A percentile compares a stretch with the other conserved stretches of the same genome.
phyloP scores from a whole-genome alignment of 352 stramenopile genomes.

The Aphanomyces euteiches region DNA sequence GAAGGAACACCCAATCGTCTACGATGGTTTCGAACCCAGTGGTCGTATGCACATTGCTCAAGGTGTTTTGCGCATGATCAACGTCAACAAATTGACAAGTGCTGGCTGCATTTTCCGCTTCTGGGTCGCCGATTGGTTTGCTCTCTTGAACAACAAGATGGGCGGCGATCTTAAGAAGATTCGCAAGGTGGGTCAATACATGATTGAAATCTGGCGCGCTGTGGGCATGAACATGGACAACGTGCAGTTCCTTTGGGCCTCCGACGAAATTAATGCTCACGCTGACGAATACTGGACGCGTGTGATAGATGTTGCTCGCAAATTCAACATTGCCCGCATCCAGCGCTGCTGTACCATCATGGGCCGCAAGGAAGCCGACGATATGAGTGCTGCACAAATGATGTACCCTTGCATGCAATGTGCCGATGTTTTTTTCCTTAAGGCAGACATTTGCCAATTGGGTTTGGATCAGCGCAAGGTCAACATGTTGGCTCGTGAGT shows the following conservation, averaged over 20 bases:
- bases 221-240: constrained; percentile 98
- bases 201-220: constrained; percentile 99
- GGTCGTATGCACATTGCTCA: constrained; percentile 99
- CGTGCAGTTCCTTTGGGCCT: constrained; percentile 99
- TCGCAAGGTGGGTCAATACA: constrained; percentile 92
- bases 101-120: constrained; percentile 97
- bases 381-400: constrained; percentile 93
- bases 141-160: constrained; percentile 99
- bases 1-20: constrained; percentile 88
- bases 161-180: constrained; percentile 97
- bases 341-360: constrained; percentile 99
- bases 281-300: constrained; percentile 90
- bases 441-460: constrained; percentile 99
- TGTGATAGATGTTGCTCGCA: constrained; percentile 92
- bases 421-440: constrained; percentile 99
- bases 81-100: constrained; percentile 93
- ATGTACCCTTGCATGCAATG: constrained; percentile 99
- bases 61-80: constrained; percentile 94
- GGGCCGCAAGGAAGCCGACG: constrained; percentile 89
- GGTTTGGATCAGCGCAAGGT: constrained; percentile 99
- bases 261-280: constrained; percentile 90
- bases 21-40: constrained; percentile 98
- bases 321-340: constrained; percentile 90
- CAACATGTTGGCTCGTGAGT: constrained; percentile 98
- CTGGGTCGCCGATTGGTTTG: constrained; percentile 99